Percentiles rank a stretch among this genome's conserved stretches.
These are phyloP conservation scores for Microdochium paspali DNA, from an alignment of 2,329 filamentous ascomycete species.

Conservation along the genomic window DNA sequence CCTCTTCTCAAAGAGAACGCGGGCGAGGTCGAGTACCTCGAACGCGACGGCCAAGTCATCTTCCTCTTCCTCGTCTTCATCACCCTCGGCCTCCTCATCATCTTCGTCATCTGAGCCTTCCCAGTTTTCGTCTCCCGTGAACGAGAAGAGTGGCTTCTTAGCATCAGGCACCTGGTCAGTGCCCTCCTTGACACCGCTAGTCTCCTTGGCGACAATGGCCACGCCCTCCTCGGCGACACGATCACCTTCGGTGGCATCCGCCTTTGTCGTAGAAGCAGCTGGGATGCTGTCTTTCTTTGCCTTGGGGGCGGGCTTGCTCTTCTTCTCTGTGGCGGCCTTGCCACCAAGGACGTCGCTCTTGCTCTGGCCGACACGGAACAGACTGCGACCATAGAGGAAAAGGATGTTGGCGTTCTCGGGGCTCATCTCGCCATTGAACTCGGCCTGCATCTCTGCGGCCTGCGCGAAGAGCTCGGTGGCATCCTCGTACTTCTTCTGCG, in stretches of 20 bases:
- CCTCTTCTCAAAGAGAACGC: constrained; percentile 51
- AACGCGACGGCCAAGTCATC: constrained; percentile 71
- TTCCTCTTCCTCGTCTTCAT: constrained; percentile 43
- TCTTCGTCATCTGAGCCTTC: constrained; percentile 67
- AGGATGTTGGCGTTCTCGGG: constrained; percentile 88
- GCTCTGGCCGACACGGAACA: constrained; percentile 88
- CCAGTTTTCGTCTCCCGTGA: constrained; percentile 90
- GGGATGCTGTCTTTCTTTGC: constrained; percentile 29
- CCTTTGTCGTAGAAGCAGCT: constrained; percentile 22
- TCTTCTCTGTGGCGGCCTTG: constrained; percentile 54
- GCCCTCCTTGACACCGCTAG: constrained; percentile 27
- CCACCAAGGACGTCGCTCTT: constrained; percentile 93
- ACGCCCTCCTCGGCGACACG: constrained; percentile 36
- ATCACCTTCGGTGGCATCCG: constrained; percentile 25
- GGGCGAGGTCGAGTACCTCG: constrained; percentile 74
- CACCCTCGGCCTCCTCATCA: constrained; percentile 40
- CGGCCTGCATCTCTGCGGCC: constrained; percentile 81
- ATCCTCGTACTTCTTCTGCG: constrained; percentile 77
- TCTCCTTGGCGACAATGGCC: constrained; percentile 31
- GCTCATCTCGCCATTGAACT: constrained; percentile 85
- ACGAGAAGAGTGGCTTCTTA: constrained; percentile 80
- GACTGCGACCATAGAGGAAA: constrained; percentile 85
- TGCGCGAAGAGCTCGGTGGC: constrained; percentile 82
- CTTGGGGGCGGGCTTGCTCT: constrained; percentile 26
- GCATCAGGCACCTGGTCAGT: constrained; percentile 26